Percentiles rank a stretch among this genome's conserved stretches.
phyloP scores from a whole-genome alignment of 2,329 filamentous ascomycete species.

The Aaosphaeria pasadenensis region DNA sequence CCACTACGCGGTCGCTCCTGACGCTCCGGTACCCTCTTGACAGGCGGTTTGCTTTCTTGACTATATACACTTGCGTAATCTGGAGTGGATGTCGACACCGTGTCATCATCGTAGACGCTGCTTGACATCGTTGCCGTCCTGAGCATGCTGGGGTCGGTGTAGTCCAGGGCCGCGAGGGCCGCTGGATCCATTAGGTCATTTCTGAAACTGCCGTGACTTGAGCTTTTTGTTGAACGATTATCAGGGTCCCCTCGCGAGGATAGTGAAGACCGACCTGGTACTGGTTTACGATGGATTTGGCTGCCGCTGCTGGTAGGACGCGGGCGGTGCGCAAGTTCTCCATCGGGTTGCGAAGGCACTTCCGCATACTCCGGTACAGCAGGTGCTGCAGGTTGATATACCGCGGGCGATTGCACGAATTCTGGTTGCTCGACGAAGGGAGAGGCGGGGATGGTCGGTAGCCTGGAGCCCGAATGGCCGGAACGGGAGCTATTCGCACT shows the following conservation, averaged over 20 bases:
- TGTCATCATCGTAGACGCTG: slow-evolving; percentile 61
- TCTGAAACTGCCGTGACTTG: slow-evolving; percentile 44
- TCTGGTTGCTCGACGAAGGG: slow-evolving; percentile 41
- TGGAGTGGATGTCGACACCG: slow-evolving; percentile 64
- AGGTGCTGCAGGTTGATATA: slow-evolving; percentile 30
- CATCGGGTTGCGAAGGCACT: slow-evolving; percentile 16
- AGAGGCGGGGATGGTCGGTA: slow-evolving; percentile 47
- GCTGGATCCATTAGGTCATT: slow-evolving; percentile 45
- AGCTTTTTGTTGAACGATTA: slow-evolving; percentile 36
- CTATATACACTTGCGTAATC: slow-evolving; percentile 71
- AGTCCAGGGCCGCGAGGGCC: slow-evolving; percentile 40
- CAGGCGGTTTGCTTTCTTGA: slow-evolving; percentile 26
- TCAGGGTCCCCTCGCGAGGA: slow-evolving; percentile 32
- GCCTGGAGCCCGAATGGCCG: slow-evolving; percentile 29
- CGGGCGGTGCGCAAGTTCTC: slow-evolving; percentile 22
- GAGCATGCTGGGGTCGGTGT: slow-evolving; percentile 18
- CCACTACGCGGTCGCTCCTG: slow-evolving; percentile 73
- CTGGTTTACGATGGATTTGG: slow-evolving; percentile 36
- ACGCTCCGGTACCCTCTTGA: slow-evolving; percentile 40
- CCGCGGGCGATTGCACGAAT: slow-evolving; percentile 27
- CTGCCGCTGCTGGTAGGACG: slow-evolving; percentile 21
- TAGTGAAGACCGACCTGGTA: slow-evolving; percentile 41
- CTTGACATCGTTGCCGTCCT: slow-evolving; percentile 40
- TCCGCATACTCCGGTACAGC: slow-evolving; percentile 36
- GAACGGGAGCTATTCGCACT: slow-evolving; percentile 21